Conservation (phyloP, 192 early-diverging fungal genomes). For the Spizellomyces sp. region DNA sequence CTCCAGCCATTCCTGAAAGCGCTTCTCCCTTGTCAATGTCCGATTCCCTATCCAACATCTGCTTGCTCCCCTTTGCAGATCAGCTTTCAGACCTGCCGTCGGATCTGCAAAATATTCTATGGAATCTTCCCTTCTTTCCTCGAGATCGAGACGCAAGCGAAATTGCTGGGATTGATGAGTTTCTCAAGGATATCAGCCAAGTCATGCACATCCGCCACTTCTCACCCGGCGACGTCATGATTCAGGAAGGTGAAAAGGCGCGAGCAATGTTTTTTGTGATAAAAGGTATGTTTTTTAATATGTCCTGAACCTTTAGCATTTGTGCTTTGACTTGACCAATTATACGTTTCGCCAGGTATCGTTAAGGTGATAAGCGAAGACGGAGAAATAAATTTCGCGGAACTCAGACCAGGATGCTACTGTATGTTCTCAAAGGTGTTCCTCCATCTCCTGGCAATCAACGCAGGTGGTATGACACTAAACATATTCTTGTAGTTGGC, state of each 20-base stretch:
- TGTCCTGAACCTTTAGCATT: background rate
- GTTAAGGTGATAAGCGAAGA: conserved; percentile 64
- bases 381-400: conserved; percentile 51
- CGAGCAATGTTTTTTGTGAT: conserved; percentile 76
- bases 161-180: conserved; percentile 26
- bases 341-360: conserved; percentile 41
- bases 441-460: background rate
- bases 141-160: background rate
- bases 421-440: conserved; percentile 33
- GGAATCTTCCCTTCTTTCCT: conserved; percentile 30
- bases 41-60: background rate
- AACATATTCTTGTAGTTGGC: conserved; percentile 41
- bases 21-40: background rate
- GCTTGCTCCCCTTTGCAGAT: background rate
- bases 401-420: conserved; percentile 43
- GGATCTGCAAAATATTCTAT: conserved; percentile 29
- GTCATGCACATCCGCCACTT: conserved; percentile 53
- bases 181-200: conserved; percentile 26
- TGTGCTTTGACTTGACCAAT: background rate
- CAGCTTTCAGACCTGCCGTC: conserved; percentile 29
- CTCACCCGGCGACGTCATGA: conserved; percentile 55
- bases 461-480: conserved; percentile 3
- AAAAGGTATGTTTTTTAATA: conserved; percentile 20
- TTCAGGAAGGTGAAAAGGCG: conserved; percentile 64
- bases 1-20: background rate